Evolutionary conservation across 768 basidiomycete species (phyloP).

Genomic region (Lyophyllum atratum): DNA sequence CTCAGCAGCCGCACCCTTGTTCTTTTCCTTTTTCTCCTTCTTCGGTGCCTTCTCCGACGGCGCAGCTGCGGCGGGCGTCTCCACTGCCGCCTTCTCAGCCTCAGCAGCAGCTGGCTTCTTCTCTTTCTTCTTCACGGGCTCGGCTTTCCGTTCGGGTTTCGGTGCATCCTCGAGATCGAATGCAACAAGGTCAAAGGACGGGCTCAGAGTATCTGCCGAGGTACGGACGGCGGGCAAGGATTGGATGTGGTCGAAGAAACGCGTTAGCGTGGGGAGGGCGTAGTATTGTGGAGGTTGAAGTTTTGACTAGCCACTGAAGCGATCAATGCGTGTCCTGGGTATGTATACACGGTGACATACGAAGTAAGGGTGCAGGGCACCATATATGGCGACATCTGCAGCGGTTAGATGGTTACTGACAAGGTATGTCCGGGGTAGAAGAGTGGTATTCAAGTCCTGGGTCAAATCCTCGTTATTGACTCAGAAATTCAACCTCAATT

Average conservation of each 20-base stretch:
- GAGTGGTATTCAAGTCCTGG: slow-evolving; percentile 69
- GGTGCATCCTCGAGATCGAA: slow-evolving; percentile 83
- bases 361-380: slow-evolving; percentile 78
- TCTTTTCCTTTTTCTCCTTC: slow-evolving; percentile 65
- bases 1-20: slow-evolving; percentile 44
- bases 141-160: slow-evolving; percentile 67
- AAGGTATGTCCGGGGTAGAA: slow-evolving; percentile 81
- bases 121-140: slow-evolving; percentile 78
- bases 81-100: slow-evolving; percentile 30
- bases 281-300: slow-evolving; percentile 75
- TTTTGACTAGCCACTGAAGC: slow-evolving; percentile 52
- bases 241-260: slow-evolving; percentile 97
- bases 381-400: slow-evolving; percentile 91
- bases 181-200: slow-evolving; percentile 55
- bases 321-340: not conserved
- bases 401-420: slow-evolving; percentile 83
- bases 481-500: not conserved
- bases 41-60: slow-evolving; percentile 41
- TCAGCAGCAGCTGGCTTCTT: slow-evolving; percentile 43
- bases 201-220: slow-evolving; percentile 49
- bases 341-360: slow-evolving; percentile 49
- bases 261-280: slow-evolving; percentile 77
- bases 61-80: slow-evolving; percentile 24
- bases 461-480: slow-evolving; percentile 1
- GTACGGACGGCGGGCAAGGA: slow-evolving; percentile 60